phyloP scores from a whole-genome alignment of 768 basidiomycete genomes.

The Leccinellum luteum region DNA sequence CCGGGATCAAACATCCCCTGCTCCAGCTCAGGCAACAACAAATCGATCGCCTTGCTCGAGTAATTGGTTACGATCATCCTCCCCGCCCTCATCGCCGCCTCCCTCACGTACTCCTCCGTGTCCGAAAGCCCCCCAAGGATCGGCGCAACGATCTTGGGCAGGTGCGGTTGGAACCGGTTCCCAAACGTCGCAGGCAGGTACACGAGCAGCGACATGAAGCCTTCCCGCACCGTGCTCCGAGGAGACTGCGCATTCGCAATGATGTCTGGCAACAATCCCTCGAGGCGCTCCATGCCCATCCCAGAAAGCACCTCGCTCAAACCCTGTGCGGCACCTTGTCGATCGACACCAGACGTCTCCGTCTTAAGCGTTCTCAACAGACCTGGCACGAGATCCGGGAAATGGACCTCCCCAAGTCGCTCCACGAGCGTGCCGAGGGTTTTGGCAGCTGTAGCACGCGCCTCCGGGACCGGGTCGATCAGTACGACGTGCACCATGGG shows the following conservation, averaged over 20 bases:
- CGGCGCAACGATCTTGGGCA: conserved; percentile 91
- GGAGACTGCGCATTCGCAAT: conserved; percentile 89
- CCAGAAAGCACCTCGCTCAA: conserved; percentile 93
- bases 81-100: conserved; percentile 98
- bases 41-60: conserved; percentile 85
- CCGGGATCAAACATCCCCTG: conserved; percentile 91
- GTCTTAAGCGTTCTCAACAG: conserved; percentile 85
- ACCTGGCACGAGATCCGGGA: conserved; percentile 93
- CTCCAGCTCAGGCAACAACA: conserved; percentile 92
- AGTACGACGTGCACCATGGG: conserved; percentile 92
- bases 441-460: conserved; percentile 95
- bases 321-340: conserved; percentile 97
- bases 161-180: conserved; percentile 91
- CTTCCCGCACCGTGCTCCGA: conserved; percentile 89
- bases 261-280: conserved; percentile 91
- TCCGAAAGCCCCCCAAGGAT: conserved; percentile 92
- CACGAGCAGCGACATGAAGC: conserved; percentile 97
- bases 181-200: conserved; percentile 96
- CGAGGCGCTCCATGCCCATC: conserved; percentile 96
- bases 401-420: conserved; percentile 88
- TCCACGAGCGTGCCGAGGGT: conserved; percentile 96
- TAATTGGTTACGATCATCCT: conserved; percentile 97
- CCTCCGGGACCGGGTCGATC: conserved; percentile 96
- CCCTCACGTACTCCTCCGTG: conserved; percentile 90
- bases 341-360: conserved; percentile 92